phyloP scores from a whole-genome alignment of 73 alveolate genomes.

The Paramecium primaurelia region DNA sequence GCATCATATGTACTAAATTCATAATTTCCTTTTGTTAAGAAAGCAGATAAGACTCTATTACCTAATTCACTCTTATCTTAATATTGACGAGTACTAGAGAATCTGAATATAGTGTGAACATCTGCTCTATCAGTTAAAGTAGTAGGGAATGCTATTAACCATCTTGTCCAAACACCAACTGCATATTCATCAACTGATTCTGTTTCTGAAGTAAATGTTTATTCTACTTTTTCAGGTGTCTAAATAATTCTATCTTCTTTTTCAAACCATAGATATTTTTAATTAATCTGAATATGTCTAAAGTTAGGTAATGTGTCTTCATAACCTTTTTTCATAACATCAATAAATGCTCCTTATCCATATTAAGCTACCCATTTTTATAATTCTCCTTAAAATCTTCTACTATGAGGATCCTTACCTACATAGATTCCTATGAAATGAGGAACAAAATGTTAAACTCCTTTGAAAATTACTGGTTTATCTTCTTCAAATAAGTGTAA shows the following conservation, averaged over 20 bases:
- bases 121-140: slow-evolving; percentile 21
- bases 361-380: slow-evolving; percentile 29
- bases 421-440: slow-evolving; percentile 33
- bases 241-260: slow-evolving; percentile 11
- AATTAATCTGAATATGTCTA: slow-evolving; percentile 1
- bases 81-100: not conserved
- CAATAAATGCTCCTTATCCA: slow-evolving; percentile 22
- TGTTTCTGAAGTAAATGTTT: not conserved
- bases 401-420: slow-evolving; percentile 35
- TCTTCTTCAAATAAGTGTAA: slow-evolving; percentile 25
- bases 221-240: not conserved
- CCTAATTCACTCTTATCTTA: slow-evolving; percentile 24
- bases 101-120: slow-evolving; percentile 39
- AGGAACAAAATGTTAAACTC: slow-evolving; percentile 38
- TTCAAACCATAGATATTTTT: not conserved
- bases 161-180: slow-evolving; percentile 52
- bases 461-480: slow-evolving; percentile 23
- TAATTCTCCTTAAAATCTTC: slow-evolving; percentile 23
- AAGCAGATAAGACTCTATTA: slow-evolving; percentile 32
- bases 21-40: not conserved
- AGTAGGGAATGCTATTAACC: slow-evolving; percentile 31
- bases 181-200: slow-evolving; percentile 47
- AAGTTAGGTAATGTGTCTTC: slow-evolving; percentile 24
- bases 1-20: slow-evolving; percentile 41
- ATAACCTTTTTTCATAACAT: not conserved